phyloP scores from a whole-genome alignment of 176 grass and related monocot genomes.

The Triticum aestivum region IWGSC_CS_RefSeq_v2.1 NC_057799.1:464089016-464089515 shows the following conservation, averaged over 20 bases:
- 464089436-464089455: not conserved
- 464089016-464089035: constrained; percentile 34
- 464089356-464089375: constrained; percentile 37
- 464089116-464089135: constrained; percentile 20
- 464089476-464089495: not conserved
- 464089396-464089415: constrained; percentile 21
- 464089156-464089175: constrained; percentile 16
- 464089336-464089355: constrained; percentile 43
- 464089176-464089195: constrained; percentile 14
- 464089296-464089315: constrained; percentile 37
- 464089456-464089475: no score
- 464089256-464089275: constrained; percentile 38
- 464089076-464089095: not conserved
- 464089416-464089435: not conserved
- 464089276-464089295: constrained; percentile 6
- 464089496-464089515: no score
- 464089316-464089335: constrained; percentile 31
- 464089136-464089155: constrained; percentile 19
- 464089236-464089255: constrained; percentile 36
- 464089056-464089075: constrained; percentile 12
- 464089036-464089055: constrained; percentile 29
- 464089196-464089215: constrained; percentile 30
- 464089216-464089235: constrained; percentile 14
- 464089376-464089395: constrained; percentile 44
- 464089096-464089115: not conserved